Evolutionary conservation across 371 early-diverging fungal genomes (phyloP).

Genomic region (Apophysomyces trapeziformis): DNA sequence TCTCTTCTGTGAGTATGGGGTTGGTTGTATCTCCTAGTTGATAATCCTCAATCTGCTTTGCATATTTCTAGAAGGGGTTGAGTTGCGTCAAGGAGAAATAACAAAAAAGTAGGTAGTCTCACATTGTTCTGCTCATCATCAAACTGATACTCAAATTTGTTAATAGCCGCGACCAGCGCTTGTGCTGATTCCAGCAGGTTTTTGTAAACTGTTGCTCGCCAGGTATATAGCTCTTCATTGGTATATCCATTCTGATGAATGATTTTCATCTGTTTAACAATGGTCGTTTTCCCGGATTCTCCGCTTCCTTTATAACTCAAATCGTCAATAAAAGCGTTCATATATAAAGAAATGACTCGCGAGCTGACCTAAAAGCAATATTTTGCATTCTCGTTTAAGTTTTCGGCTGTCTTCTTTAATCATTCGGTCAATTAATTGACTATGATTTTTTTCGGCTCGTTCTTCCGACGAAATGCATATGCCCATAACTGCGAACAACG

Average conservation of each 20-base stretch:
- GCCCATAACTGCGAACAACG: constrained; percentile 52
- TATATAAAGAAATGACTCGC: neutral
- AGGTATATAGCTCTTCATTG: constrained; percentile 75
- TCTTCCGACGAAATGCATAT: constrained; percentile 71
- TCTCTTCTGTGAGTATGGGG: constrained; percentile 53
- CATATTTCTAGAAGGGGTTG: constrained; percentile 19
- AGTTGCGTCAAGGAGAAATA: constrained; percentile 1
- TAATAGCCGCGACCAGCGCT: constrained; percentile 64
- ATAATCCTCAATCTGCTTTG: constrained; percentile 25
- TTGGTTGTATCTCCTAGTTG: constrained; percentile 25
- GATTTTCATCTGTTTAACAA: constrained; percentile 94
- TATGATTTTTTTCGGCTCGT: constrained; percentile 56
- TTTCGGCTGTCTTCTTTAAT: constrained; percentile 62
- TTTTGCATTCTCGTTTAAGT: constrained; percentile 73
- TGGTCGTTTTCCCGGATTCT: constrained; percentile 92
- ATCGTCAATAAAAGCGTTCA: neutral
- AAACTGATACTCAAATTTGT: constrained; percentile 53
- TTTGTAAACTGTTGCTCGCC: constrained; percentile 76
- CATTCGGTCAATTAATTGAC: constrained; percentile 64
- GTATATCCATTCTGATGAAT: constrained; percentile 90
- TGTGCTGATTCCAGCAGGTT: constrained; percentile 82
- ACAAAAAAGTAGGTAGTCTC: constrained; percentile 5
- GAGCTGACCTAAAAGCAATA: constrained; percentile 65
- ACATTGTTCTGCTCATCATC: constrained; percentile 45
- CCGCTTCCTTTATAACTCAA: constrained; percentile 66